Evolutionary conservation across 106 monocot species (phyloP).

Genomic region (Cymbidium sinense): DNA sequence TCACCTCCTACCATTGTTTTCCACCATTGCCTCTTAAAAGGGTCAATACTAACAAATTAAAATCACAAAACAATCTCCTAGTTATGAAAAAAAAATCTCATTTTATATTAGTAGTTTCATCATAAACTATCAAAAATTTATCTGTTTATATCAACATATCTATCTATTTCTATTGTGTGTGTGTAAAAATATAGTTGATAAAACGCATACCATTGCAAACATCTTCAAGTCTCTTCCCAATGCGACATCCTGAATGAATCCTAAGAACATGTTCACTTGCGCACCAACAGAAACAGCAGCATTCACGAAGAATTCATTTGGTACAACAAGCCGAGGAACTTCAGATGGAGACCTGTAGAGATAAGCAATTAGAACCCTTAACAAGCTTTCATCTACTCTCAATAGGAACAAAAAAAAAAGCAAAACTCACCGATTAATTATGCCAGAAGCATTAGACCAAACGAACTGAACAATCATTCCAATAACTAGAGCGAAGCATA

Average conservation of each 20-base stretch:
- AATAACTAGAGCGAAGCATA: conserved; percentile 45
- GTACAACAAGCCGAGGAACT: conserved; percentile 71
- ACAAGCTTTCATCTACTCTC: neutral
- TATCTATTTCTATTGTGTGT: no score
- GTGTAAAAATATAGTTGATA: neutral
- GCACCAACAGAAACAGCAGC: conserved; percentile 53
- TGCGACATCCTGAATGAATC: conserved; percentile 87
- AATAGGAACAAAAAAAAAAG: neutral
- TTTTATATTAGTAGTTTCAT: no score
- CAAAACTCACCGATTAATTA: conserved; percentile 55
- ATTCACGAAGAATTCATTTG: conserved; percentile 73
- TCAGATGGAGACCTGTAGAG: conserved; percentile 48
- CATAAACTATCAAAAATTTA: no score
- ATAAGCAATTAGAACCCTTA: conserved; percentile 7
- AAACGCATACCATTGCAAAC: conserved; percentile 53
- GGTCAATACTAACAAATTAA: no score
- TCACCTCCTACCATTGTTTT: no score
- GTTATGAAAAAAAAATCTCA: no score
- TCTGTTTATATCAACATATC: no score
- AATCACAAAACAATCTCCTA: no score
- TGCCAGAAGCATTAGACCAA: conserved; percentile 58
- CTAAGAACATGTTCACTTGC: conserved; percentile 75
- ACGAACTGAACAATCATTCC: conserved; percentile 69
- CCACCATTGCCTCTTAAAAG: no score
- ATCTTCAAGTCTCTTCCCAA: conserved; percentile 78